Conservation (phyloP, 495 filamentous ascomycete genomes). For the Aspergillus saccharolyticus region DNA sequence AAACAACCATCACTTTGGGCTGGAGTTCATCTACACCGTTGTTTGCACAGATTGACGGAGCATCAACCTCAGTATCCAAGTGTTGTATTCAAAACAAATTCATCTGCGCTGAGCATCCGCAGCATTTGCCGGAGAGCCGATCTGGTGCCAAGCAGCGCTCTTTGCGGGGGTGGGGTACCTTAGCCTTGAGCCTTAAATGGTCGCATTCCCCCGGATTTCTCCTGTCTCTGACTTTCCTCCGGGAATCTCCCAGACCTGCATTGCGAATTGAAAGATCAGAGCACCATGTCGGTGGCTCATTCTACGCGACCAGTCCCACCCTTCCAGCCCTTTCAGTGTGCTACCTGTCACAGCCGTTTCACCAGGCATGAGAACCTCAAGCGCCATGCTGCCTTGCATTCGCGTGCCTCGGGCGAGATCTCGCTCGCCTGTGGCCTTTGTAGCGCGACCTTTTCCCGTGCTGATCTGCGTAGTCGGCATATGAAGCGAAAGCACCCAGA, state of each 20-base stretch:
- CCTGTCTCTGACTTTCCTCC: not conserved
- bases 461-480: conserved; percentile 29
- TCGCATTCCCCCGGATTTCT: conserved; percentile 1
- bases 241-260: too few species aligned
- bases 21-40: too few species aligned
- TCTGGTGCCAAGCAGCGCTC: not conserved
- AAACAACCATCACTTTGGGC: too few species aligned
- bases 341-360: conserved; percentile 30
- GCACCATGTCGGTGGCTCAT: conserved; percentile 15
- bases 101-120: too few species aligned
- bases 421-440: conserved; percentile 27
- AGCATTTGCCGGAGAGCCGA: not conserved
- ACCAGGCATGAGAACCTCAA: conserved; percentile 39
- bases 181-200: not conserved
- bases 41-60: too few species aligned
- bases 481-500: conserved; percentile 36
- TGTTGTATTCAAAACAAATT: too few species aligned
- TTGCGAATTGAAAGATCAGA: too few species aligned
- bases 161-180: conserved; percentile 2
- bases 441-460: conserved; percentile 29
- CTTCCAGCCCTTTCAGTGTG: conserved; percentile 33
- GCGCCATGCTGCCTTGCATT: conserved; percentile 31
- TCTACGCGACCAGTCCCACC: conserved; percentile 3
- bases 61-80: too few species aligned
- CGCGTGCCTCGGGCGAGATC: conserved; percentile 20